Evolutionary conservation across 176 grass and related monocot genomes (phyloP), one percentile per base, ranked within the genome.

Genomic region (Thalia dealbata): DNA sequence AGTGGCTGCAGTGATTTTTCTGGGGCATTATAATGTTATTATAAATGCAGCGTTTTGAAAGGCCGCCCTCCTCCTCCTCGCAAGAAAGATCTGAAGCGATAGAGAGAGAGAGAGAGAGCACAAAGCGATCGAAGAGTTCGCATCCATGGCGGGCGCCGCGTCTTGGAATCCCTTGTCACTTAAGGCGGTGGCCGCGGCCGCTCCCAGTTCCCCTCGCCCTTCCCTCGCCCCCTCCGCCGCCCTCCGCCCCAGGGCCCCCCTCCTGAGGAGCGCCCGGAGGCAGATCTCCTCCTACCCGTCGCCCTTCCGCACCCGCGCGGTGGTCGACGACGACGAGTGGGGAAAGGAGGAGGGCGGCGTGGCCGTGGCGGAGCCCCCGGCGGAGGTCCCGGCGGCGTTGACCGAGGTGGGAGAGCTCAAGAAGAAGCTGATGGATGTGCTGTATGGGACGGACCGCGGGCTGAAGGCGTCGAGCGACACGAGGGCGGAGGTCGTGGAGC

Each of bases 361-460:
- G 69, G 41, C 86, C 69, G 69, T 78, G 21, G 74, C 73, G 65
- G 86, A 70, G 63, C 32, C 42, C 1, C 64, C 67, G 27, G 80
- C n/a, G 61, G 61, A 64, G 61, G 14, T 64, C 12, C 26, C 27
- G 24, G 25, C 62, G 18, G 82, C 21, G 48, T 14, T 16, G 78
- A 79, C 78, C 54, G 87, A 90, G 76, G 63, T 88, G 23, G 85
- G 44, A 13, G 73, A 64, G 70, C 78, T 97, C 70, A 97, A 97
- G 87, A 58, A 30, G 61, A 92, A 82, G 73, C 85, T 97, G 21
- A 90, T 81, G 76, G 85, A 83, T 18, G 68, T 86, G 78, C 67
- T 97, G 71, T 92, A 97, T 61, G 90, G 93, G 27, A 97, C 87
- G 70, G 90, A 97, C 68, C 71, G 93, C 30, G 90, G 93, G 32